phyloP scores from a whole-genome alignment of 495 filamentous ascomycete species.

The Haplographium delicatum region DNA sequence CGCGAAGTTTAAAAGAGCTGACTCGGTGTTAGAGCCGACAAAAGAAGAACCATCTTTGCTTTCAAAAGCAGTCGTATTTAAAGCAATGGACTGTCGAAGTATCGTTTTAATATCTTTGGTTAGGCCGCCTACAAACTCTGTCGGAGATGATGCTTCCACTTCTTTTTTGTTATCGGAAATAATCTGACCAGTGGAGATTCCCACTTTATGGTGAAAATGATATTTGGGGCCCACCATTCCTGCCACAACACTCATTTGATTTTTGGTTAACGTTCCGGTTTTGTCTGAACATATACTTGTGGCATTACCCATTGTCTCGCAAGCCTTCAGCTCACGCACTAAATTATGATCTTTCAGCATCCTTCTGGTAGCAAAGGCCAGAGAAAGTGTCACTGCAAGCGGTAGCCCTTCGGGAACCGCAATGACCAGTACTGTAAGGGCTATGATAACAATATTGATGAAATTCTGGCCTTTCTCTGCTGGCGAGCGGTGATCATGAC shows the following conservation, averaged over 20 bases:
- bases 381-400: constrained; percentile 85
- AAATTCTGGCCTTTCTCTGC: constrained; percentile 79
- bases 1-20: constrained; percentile 69
- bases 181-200: not conserved
- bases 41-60: constrained; percentile 69
- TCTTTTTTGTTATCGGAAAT: not conserved
- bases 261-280: constrained; percentile 87
- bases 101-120: constrained; percentile 33
- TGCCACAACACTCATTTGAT: constrained; percentile 82
- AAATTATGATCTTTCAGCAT: constrained; percentile 94
- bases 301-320: constrained; percentile 95
- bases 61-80: constrained; percentile 86
- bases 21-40: constrained; percentile 84
- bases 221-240: constrained; percentile 61
- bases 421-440: constrained; percentile 88
- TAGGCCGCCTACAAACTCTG: constrained; percentile 64
- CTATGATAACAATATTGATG: constrained; percentile 85
- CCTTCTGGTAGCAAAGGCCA: constrained; percentile 88
- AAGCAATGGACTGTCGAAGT: constrained; percentile 64
- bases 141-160: constrained; percentile 42
- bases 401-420: constrained; percentile 93
- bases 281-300: constrained; percentile 95
- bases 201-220: constrained; percentile 41
- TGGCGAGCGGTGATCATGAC: constrained; percentile 44
- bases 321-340: constrained; percentile 79